These are phyloP conservation scores for Ustilago cynodontis DNA, from an alignment of 1,284 basidiomycete genomes.

Conservation along the genomic window DNA sequence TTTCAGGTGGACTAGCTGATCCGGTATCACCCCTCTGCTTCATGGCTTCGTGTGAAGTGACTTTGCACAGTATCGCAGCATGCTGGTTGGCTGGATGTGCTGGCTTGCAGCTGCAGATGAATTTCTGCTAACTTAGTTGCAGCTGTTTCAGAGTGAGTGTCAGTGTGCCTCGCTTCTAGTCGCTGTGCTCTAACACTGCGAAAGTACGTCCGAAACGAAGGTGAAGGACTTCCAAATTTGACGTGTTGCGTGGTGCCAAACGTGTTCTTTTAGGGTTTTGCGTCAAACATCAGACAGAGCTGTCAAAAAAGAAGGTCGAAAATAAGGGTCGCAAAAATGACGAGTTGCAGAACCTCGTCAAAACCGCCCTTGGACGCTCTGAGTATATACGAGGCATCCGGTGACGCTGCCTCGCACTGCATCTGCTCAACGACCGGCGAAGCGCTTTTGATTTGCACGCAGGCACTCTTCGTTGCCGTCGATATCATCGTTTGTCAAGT, in stretches of 20 bases:
- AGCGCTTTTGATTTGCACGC: too few relatives aligned
- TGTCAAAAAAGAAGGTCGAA: conserved; percentile 4
- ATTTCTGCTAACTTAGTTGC: too few relatives aligned
- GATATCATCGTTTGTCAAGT: too few relatives aligned
- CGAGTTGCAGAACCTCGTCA: not conserved
- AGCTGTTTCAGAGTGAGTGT: too few relatives aligned
- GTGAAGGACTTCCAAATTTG: not conserved
- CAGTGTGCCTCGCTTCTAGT: not conserved
- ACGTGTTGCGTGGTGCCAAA: not conserved
- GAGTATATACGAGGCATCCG: too few relatives aligned
- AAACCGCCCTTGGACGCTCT: not conserved
- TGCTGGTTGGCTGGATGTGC: too few relatives aligned
- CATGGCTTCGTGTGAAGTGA: not conserved
- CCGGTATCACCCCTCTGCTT: too few relatives aligned
- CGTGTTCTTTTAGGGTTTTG: not conserved
- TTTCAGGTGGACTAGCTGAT: too few relatives aligned
- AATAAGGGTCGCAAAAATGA: conserved; percentile 1
- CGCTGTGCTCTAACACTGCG: not conserved
- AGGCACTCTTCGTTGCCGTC: too few relatives aligned
- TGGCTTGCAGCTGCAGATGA: too few relatives aligned
- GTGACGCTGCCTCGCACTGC: not conserved
- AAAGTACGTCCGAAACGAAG: not conserved
- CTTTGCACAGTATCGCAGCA: not conserved
- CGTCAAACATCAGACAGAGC: not conserved
- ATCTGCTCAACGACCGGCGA: too few relatives aligned